These are phyloP conservation scores for Lentinula raphanica DNA, from an alignment of 768 basidiomycete genomes.

Conservation along the genomic window DNA sequence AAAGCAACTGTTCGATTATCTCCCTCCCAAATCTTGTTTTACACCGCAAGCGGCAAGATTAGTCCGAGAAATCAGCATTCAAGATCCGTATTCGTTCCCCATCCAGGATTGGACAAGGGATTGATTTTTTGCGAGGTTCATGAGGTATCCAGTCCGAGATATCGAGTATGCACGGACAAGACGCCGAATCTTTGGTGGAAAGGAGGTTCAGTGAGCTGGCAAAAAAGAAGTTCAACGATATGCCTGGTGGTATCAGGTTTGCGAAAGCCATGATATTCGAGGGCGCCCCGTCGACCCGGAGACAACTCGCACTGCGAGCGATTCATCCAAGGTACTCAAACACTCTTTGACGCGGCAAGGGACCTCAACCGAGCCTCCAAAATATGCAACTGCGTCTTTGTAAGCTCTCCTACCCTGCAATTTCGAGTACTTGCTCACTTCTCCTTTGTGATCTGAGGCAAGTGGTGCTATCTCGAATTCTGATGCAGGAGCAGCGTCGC, in stretches of 20 bases:
- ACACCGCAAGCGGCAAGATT: conserved; percentile 54
- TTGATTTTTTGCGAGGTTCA: conserved; percentile 32
- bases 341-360: conserved; percentile 47
- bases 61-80: conserved; percentile 57
- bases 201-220: conserved; percentile 56
- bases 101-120: conserved; percentile 29
- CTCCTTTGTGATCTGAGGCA: not conserved
- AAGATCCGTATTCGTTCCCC: conserved; percentile 61
- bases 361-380: conserved; percentile 65
- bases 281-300: conserved; percentile 65
- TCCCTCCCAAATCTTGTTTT: conserved; percentile 51
- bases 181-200: conserved; percentile 67
- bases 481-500: conserved; percentile 65
- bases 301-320: conserved; percentile 67
- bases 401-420: conserved; percentile 24
- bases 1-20: conserved; percentile 75
- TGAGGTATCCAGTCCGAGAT: conserved; percentile 43
- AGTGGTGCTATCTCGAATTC: conserved; percentile 29
- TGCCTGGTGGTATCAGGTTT: conserved; percentile 54
- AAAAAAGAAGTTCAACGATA: conserved; percentile 63
- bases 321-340: conserved; percentile 57
- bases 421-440: conserved; percentile 18
- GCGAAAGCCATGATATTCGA: conserved; percentile 7
- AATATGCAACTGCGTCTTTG: conserved; percentile 35
- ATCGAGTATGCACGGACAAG: conserved; percentile 48